phyloP scores from a whole-genome alignment of 192 early-diverging fungal species.

The Coemansia sp. region DNA sequence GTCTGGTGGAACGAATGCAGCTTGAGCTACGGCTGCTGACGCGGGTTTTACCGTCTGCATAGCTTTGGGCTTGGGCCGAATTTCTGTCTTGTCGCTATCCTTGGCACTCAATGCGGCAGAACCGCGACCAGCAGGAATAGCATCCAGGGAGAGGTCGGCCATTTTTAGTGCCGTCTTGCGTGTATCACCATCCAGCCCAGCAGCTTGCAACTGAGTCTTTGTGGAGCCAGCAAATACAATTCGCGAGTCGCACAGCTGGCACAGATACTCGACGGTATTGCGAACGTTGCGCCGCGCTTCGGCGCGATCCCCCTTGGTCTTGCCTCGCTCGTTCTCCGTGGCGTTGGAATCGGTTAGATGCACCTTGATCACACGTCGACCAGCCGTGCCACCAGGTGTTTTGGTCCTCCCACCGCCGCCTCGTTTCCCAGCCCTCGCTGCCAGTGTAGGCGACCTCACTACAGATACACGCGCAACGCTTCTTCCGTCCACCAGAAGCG shows the following conservation, averaged over 20 bases:
- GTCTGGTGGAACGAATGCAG: neutral
- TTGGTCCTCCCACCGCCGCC: neutral
- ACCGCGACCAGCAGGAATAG: neutral
- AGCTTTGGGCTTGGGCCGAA: neutral
- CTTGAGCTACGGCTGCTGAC: too few species aligned
- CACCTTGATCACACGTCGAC: slow-evolving; percentile 12
- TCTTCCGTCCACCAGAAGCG: slow-evolving; percentile 39
- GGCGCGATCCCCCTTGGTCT: slow-evolving; percentile 9
- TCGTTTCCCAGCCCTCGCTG: neutral
- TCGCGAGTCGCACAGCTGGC: slow-evolving; percentile 27
- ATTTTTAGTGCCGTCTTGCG: slow-evolving; percentile 1
- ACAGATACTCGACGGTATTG: slow-evolving; percentile 35
- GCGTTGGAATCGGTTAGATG: slow-evolving; percentile 9
- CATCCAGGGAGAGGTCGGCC: neutral
- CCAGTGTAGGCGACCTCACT: slow-evolving; percentile 2
- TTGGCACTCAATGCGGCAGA: neutral
- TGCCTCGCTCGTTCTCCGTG: too few species aligned
- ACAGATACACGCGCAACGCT: slow-evolving; percentile 37
- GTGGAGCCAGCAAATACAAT: slow-evolving; percentile 36
- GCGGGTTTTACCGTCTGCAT: neutral
- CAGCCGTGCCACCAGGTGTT: neutral
- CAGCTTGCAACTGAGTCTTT: slow-evolving; percentile 9
- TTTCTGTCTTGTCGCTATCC: neutral
- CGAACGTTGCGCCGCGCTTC: slow-evolving; percentile 6
- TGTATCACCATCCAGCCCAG: slow-evolving; percentile 14